Evolutionary conservation across 179 eudicot genomes (phyloP).

Genomic region (Beta corolliflora): DNA sequence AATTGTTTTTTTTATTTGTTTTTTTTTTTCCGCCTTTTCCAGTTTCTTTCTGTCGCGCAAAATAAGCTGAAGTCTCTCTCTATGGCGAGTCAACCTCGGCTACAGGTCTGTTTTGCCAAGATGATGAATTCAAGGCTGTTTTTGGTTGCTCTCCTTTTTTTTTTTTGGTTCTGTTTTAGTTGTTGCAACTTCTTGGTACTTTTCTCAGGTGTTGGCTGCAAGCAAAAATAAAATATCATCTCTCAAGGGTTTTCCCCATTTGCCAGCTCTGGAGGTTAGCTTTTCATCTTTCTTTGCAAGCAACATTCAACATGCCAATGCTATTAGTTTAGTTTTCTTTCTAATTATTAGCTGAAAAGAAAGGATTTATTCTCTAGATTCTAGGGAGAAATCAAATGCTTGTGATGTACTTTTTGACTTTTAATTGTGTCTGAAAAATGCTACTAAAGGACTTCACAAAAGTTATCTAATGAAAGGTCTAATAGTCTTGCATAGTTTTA

Average conservation of each 20-base stretch:
- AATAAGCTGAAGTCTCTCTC: slow-evolving; percentile 91
- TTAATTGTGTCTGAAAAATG: too few species aligned
- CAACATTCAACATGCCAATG: neutral
- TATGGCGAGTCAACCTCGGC: slow-evolving; percentile 98
- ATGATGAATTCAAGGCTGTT: slow-evolving; percentile 11
- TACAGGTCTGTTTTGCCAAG: slow-evolving; percentile 62
- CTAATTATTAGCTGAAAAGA: neutral
- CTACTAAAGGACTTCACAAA: too few species aligned
- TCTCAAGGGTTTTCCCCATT: slow-evolving; percentile 83
- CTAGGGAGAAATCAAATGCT: neutral
- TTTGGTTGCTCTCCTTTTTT: neutral
- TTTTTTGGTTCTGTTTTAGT: neutral
- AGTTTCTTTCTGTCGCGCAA: slow-evolving; percentile 97
- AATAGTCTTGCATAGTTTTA: too few species aligned
- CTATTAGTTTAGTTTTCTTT: neutral
- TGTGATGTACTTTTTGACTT: neutral
- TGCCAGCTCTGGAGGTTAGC: slow-evolving; percentile 93
- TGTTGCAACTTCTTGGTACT: slow-evolving; percentile 10
- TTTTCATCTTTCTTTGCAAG: slow-evolving; percentile 1
- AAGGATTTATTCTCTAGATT: neutral
- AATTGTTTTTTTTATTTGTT: neutral
- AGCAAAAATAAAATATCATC: slow-evolving; percentile 93
- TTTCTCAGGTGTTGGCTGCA: slow-evolving; percentile 85
- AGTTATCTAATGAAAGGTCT: too few species aligned
- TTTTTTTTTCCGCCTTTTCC: slow-evolving; percentile 22